These are phyloP conservation scores for Mycena leptocephala DNA, from an alignment of 768 basidiomycete species.

Conservation along the genomic window DNA sequence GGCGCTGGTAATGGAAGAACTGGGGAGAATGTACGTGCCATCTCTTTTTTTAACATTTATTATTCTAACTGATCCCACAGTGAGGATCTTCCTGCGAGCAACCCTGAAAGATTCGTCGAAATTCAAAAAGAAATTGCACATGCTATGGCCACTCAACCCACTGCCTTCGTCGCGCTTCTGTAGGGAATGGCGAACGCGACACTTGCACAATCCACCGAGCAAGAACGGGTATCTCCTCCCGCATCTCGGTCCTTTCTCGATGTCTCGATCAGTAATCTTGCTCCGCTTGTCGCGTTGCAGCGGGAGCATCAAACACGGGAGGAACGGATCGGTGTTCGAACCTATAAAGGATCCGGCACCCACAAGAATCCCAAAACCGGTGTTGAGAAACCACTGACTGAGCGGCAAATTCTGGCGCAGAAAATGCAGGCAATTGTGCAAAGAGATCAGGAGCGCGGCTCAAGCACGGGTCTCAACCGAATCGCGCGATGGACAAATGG, in stretches of 20 bases:
- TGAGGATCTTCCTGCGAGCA: background rate
- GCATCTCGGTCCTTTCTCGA: background rate
- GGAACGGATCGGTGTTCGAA: background rate
- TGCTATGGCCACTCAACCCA: background rate
- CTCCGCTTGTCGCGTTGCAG: background rate
- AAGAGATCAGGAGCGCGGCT: background rate
- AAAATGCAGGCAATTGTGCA: background rate
- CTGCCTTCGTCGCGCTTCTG: background rate
- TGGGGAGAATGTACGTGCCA: background rate
- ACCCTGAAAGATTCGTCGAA: constrained; percentile 4
- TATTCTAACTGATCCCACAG: background rate
- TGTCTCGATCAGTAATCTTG: background rate
- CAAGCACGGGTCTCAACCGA: background rate
- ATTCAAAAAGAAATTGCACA: constrained; percentile 1
- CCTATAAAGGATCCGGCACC: background rate
- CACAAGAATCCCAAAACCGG: constrained; percentile 11
- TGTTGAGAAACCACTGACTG: background rate
- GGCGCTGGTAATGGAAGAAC: background rate
- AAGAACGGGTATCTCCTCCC: background rate
- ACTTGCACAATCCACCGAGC: background rate
- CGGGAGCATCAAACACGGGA: constrained; percentile 6
- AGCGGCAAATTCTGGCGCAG: background rate
- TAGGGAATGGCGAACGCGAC: background rate
- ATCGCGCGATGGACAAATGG: background rate
- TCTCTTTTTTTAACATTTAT: background rate